Evolutionary conservation across 306 rosid genomes (phyloP), one percentile per base, ranked within the genome.

Genomic region (Acacia confusa): DNA sequence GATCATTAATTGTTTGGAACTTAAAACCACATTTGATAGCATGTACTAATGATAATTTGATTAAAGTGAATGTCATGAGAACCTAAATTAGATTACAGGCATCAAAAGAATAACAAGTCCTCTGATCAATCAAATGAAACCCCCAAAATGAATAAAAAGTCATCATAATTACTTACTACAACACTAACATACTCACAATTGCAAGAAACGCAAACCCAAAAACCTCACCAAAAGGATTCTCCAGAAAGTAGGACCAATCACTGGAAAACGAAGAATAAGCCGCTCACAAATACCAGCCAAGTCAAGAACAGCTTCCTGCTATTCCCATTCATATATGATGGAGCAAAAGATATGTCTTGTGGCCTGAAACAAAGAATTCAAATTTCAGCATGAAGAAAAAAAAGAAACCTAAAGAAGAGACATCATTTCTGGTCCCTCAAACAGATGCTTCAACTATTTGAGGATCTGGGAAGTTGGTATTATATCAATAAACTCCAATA

Each of bases 41-140:
- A 57, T 67, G 84, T 73, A 85, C 67, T 58, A 58, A 58, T 58
- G 45, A 58, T 24, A 79, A 81, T 89, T 79, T 73, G 91, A 89
- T 82, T 81, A 82, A 83, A 85, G 68, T 20, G 72, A 19, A 43
- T 69, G 87, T 85, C 82, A 81, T 76, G 38, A 61, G 84, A 75
- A 88, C 90, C 84, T 70, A 66, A 83, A 67, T 79, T 77, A 74
- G 81, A 67, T 79, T 77, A 74, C 47, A 82, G 85, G 85, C 81
- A 89, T 75, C 84, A 79, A 92, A 90, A 88, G 94, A 92, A 92
- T 90, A 82, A 87, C 85, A 81, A 74, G 74, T 82, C 85, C 87
- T 85, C 88, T 85, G 72, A 86, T 78, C 76, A 86, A 90, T 83
- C 64, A 57, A 57, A 20, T 52, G 20, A 76, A 82, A 86, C 71